Conservation (phyloP, 176 grass and related monocot species). For the Zizania latifolia region DNA sequence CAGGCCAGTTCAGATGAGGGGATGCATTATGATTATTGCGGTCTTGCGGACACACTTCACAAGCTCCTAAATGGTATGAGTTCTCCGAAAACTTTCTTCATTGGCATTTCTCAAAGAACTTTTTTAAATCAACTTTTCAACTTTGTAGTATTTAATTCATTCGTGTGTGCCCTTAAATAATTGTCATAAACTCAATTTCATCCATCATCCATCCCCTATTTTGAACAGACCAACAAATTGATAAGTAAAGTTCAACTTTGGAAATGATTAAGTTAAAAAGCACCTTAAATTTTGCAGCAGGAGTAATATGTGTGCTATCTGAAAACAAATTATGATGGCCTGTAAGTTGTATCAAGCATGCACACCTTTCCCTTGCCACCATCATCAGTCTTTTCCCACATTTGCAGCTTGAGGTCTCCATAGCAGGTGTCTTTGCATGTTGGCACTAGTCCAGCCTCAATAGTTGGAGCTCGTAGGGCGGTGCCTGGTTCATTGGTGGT, state of each 20-base stretch:
- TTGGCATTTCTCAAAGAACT: no score
- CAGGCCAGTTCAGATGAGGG: no score
- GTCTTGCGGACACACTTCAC: no score
- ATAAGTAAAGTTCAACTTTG: not conserved
- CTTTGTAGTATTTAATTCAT: no score
- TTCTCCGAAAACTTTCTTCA: no score
- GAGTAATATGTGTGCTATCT: not conserved
- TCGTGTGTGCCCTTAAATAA: no score
- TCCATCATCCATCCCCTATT: no score
- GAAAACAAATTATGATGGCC: not conserved
- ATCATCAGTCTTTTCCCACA: conserved; percentile 67
- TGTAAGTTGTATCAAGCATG: not conserved
- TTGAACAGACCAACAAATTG: no score
- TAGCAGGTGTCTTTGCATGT: conserved; percentile 93
- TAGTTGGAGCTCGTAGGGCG: conserved; percentile 78
- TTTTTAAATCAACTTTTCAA: no score
- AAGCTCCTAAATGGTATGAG: no score
- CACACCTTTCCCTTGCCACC: conserved; percentile 74
- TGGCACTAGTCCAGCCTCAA: conserved; percentile 62
- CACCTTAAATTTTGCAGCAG: not conserved
- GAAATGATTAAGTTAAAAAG: not conserved
- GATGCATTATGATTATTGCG: no score
- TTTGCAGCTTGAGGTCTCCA: conserved; percentile 66
- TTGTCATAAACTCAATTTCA: no score
- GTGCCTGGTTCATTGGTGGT: conserved; percentile 58